These are phyloP conservation scores for Trichoderma sp. DNA, from an alignment of 2,329 filamentous ascomycete genomes.

Conservation along the genomic window DNA sequence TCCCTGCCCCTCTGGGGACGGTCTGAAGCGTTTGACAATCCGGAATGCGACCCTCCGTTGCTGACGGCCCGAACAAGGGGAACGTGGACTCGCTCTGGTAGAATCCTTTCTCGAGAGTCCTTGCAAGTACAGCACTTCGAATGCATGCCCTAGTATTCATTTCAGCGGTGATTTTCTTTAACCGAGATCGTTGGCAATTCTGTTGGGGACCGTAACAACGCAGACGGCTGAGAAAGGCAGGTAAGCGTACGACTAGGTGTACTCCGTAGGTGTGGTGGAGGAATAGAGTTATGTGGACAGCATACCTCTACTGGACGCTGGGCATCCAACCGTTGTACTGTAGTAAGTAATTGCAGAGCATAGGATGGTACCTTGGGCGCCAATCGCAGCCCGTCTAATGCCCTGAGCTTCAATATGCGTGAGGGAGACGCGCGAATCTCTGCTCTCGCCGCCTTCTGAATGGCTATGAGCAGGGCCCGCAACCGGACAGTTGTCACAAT, in stretches of 20 bases:
- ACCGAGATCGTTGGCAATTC: not conserved
- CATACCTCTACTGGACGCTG: not conserved
- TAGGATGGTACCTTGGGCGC: not conserved
- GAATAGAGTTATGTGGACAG: too few relatives aligned
- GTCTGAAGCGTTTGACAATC: conserved; percentile 8
- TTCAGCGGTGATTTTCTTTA: not conserved
- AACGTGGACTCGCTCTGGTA: not conserved
- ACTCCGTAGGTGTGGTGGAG: too few relatives aligned
- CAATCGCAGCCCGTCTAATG: conserved; percentile 10
- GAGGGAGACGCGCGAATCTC: not conserved
- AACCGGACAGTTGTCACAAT: not conserved
- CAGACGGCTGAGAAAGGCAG: not conserved
- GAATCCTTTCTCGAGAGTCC: not conserved
- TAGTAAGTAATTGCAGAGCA: not conserved
- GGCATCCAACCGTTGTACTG: not conserved
- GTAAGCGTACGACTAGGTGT: not conserved
- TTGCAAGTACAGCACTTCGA: too few relatives aligned
- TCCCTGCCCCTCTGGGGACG: conserved; percentile 1
- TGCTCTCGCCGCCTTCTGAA: not conserved
- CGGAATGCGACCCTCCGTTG: conserved; percentile 9
- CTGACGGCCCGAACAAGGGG: conserved; percentile 18
- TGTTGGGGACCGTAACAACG: not conserved
- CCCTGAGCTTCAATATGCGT: conserved; percentile 1
- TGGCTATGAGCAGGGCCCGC: not conserved
- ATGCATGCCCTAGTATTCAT: too few relatives aligned